These are phyloP conservation scores for Globisporangium abappressorium DNA, from an alignment of 352 stramenopile species.

Conservation along the genomic window DNA sequence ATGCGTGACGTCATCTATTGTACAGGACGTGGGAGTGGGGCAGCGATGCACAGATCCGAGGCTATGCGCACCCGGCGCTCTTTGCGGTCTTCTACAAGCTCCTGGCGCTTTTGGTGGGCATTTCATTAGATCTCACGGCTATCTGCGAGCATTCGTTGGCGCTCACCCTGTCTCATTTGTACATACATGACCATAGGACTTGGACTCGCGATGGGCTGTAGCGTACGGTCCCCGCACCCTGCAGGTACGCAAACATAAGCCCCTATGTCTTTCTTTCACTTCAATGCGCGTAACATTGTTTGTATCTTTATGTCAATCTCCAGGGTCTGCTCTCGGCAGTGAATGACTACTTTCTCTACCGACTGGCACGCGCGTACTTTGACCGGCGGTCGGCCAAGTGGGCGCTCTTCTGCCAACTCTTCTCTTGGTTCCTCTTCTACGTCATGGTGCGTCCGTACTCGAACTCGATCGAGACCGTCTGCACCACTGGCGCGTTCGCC, in stretches of 20 bases:
- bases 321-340: slow-evolving; percentile 57
- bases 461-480: slow-evolving; percentile 82
- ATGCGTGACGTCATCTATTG: not conserved
- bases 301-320: not conserved
- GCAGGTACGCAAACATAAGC: slow-evolving; percentile 30
- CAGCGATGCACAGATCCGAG: slow-evolving; percentile 58
- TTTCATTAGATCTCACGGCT: not conserved
- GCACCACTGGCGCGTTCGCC: slow-evolving; percentile 63
- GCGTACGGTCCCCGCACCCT: slow-evolving; percentile 75
- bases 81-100: slow-evolving; percentile 83
- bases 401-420: slow-evolving; percentile 69
- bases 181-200: slow-evolving; percentile 33
- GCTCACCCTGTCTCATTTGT: not conserved
- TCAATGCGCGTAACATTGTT: not conserved
- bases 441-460: slow-evolving; percentile 84
- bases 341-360: slow-evolving; percentile 78
- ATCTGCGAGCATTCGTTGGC: not conserved
- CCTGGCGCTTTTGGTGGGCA: slow-evolving; percentile 53
- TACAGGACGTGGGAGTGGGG: slow-evolving; percentile 87
- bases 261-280: not conserved
- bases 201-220: slow-evolving; percentile 82
- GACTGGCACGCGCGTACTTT: slow-evolving; percentile 61
- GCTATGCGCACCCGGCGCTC: slow-evolving; percentile 72
- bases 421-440: slow-evolving; percentile 88
- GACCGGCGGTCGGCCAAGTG: slow-evolving; percentile 61